phyloP scores from a whole-genome alignment of 768 basidiomycete species.

The Harrya chromipes region DNA sequence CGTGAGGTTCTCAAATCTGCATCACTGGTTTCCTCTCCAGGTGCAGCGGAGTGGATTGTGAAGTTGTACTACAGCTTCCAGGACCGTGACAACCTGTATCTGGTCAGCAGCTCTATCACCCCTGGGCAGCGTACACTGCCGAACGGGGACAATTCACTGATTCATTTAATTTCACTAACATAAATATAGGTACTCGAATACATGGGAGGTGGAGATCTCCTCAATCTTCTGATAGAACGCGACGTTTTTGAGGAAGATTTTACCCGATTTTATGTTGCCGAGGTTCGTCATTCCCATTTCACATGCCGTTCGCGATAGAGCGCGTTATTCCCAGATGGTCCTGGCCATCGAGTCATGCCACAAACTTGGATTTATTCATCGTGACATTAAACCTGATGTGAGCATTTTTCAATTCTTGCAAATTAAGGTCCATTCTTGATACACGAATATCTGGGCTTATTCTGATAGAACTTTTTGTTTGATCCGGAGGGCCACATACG shows the following conservation, averaged over 20 bases:
- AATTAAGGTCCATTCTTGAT: conserved; percentile 30
- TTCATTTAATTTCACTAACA: conserved; percentile 56
- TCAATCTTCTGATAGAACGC: conserved; percentile 91
- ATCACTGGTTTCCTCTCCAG: conserved; percentile 69
- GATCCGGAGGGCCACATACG: conserved; percentile 91
- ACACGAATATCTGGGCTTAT: conserved; percentile 21
- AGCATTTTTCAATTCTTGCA: conserved; percentile 30
- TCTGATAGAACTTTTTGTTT: conserved; percentile 86
- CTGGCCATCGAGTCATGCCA: conserved; percentile 92
- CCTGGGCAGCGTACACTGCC: conserved; percentile 18
- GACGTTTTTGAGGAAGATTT: conserved; percentile 91
- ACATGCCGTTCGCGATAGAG: conserved; percentile 20
- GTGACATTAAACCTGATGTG: conserved; percentile 96
- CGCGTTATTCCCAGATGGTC: conserved; percentile 68
- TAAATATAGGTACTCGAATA: conserved; percentile 77
- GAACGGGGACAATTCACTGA: conserved; percentile 34
- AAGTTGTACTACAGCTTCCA: conserved; percentile 91
- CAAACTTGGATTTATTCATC: conserved; percentile 93
- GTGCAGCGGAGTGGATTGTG: conserved; percentile 90
- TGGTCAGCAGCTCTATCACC: conserved; percentile 57
- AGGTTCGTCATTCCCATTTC: conserved; percentile 48
- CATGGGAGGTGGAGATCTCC: conserved; percentile 95
- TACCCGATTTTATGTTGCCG: conserved; percentile 91
- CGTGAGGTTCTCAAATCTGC: conserved; percentile 92
- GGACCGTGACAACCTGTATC: conserved; percentile 92